Evolutionary conservation across 352 stramenopile species (phyloP).

Genomic region (Albugo candida): DNA sequence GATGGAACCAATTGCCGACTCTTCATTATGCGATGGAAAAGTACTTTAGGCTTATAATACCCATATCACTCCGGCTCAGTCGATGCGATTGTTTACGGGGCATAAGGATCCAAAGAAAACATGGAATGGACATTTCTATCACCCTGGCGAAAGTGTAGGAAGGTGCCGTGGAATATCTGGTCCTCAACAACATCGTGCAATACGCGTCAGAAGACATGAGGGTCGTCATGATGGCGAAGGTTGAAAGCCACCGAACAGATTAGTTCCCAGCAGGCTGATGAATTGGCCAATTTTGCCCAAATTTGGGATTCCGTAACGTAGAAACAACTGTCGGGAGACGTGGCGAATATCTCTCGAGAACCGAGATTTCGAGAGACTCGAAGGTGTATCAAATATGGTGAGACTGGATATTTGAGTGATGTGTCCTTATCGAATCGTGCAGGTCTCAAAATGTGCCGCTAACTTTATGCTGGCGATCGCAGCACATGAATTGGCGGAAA

Average conservation of each 20-base stretch:
- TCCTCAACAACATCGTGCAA: constrained; percentile 9
- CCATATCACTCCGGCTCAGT: constrained; percentile 7
- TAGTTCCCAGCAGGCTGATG: not conserved
- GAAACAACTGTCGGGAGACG: constrained; percentile 1
- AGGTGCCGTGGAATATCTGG: not conserved
- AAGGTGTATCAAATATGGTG: not conserved
- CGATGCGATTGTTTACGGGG: constrained; percentile 10
- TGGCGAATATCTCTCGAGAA: not conserved
- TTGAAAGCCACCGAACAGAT: not conserved
- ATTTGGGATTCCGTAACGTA: not conserved
- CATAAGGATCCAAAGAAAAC: constrained; percentile 3
- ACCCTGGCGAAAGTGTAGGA: not conserved
- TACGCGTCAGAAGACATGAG: constrained; percentile 5
- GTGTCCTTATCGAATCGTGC: not conserved
- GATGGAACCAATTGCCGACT: constrained; percentile 2
- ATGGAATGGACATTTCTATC: constrained; percentile 7
- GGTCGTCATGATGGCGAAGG: constrained; percentile 2
- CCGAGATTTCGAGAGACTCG: not conserved
- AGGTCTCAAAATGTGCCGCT: too few species aligned
- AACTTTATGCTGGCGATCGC: not conserved
- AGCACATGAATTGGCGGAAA: too few species aligned
- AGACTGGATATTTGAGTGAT: not conserved
- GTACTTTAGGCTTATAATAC: constrained; percentile 6
- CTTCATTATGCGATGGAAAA: constrained; percentile 7
- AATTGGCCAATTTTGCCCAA: not conserved